Conservation (phyloP, 257 asterid genomes). For the Capsicum baccatum region DNA sequence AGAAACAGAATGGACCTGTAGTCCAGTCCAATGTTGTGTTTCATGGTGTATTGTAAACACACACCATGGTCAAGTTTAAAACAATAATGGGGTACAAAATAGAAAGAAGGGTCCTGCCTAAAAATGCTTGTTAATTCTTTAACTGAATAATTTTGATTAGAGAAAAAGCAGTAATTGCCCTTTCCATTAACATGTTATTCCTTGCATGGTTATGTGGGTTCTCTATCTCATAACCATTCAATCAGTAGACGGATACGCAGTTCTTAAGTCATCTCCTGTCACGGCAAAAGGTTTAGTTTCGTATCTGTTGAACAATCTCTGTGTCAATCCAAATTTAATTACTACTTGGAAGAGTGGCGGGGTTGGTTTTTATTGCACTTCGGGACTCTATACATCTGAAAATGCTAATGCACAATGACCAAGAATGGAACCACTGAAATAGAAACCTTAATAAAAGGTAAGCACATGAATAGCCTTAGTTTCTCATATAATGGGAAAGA, state of each 20-base stretch:
- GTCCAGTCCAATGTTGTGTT: not conserved
- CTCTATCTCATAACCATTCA: not conserved
- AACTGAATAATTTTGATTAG: not conserved
- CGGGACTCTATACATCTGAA: not conserved
- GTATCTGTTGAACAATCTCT: not conserved
- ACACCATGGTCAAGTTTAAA: not conserved
- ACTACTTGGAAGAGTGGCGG: not conserved
- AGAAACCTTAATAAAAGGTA: not conserved
- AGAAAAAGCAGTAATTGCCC: not conserved
- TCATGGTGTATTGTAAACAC: not conserved
- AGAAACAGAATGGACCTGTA: not conserved
- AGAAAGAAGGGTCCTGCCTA: too few relatives aligned
- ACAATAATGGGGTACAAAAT: not conserved
- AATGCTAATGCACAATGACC: slow-evolving; percentile 1
- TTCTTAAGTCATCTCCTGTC: not conserved
- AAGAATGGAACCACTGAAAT: not conserved
- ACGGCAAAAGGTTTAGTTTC: not conserved
- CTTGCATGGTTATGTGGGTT: not conserved
- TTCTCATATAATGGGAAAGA: not conserved
- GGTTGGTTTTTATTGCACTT: not conserved
- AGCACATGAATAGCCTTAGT: not conserved
- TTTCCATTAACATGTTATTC: not conserved
- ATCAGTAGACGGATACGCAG: not conserved
- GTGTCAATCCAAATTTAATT: not conserved
- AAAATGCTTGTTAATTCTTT: not conserved